Conservation (phyloP, 331 rosid genomes). For the Quercus tomentella region DNA sequence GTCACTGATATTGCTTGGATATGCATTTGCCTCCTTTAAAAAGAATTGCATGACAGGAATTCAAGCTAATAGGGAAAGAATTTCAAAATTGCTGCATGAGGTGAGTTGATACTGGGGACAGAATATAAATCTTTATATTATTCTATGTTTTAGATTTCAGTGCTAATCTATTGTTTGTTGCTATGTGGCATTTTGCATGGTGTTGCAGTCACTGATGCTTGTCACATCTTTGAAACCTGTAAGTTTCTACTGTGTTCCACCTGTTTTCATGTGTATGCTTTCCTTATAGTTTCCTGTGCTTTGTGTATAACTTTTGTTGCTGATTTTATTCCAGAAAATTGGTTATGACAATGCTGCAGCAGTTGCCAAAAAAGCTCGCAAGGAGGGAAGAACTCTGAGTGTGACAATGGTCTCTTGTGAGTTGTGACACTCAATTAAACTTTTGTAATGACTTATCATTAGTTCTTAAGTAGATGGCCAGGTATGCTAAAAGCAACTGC, state of each 20-base stretch:
- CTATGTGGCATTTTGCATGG: slow-evolving; percentile 20
- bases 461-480: not conserved
- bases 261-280: slow-evolving; percentile 7
- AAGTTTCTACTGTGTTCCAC: slow-evolving; percentile 31
- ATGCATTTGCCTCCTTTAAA: slow-evolving; percentile 87
- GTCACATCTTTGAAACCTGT: slow-evolving; percentile 95
- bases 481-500: not conserved
- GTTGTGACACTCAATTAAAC: not conserved
- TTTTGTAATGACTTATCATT: not conserved
- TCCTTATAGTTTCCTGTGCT: not conserved
- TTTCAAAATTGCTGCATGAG: slow-evolving; percentile 81
- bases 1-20: slow-evolving; percentile 94
- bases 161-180: slow-evolving; percentile 26
- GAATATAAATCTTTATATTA: not conserved
- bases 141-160: slow-evolving; percentile 11
- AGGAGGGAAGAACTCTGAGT: slow-evolving; percentile 87
- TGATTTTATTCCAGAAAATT: slow-evolving; percentile 65
- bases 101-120: slow-evolving; percentile 39
- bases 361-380: slow-evolving; percentile 95
- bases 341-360: slow-evolving; percentile 98
- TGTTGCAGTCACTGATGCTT: slow-evolving; percentile 88
- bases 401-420: slow-evolving; percentile 21
- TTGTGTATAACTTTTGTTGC: slow-evolving; percentile 8
- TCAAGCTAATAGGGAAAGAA: slow-evolving; percentile 90
- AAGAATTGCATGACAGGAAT: slow-evolving; percentile 90